phyloP scores from a whole-genome alignment of 352 stramenopile genomes.

The Pythium myriotylum region DNA sequence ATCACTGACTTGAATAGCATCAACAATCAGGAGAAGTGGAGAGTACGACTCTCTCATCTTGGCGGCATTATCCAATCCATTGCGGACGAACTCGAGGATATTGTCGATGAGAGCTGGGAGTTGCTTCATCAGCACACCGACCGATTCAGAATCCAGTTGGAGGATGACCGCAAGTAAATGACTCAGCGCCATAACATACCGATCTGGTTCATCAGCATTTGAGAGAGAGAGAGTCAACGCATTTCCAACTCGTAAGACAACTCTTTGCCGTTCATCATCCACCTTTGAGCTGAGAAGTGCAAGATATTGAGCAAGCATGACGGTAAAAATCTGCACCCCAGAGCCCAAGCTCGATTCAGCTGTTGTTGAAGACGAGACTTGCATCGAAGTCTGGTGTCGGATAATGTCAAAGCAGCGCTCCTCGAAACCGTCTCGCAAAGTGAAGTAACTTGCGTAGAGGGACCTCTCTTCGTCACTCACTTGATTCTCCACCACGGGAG shows the following conservation, averaged over 20 bases:
- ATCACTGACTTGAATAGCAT: slow-evolving; percentile 40
- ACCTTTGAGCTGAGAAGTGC: slow-evolving; percentile 56
- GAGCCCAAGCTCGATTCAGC: slow-evolving; percentile 22
- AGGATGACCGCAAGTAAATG: slow-evolving; percentile 78
- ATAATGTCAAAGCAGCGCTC: slow-evolving; percentile 67
- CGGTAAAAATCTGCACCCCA: slow-evolving; percentile 54
- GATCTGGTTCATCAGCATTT: slow-evolving; percentile 28
- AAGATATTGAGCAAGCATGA: slow-evolving; percentile 70
- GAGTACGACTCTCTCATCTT: slow-evolving; percentile 44
- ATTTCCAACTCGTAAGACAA: slow-evolving; percentile 54
- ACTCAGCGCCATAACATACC: slow-evolving; percentile 48
- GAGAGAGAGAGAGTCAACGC: slow-evolving; percentile 49
- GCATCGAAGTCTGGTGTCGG: slow-evolving; percentile 32
- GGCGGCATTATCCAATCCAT: slow-evolving; percentile 1
- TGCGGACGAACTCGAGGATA: slow-evolving; percentile 46
- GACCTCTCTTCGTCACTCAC: slow-evolving; percentile 47
- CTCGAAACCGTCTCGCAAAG: slow-evolving; percentile 65
- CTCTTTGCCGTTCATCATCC: slow-evolving; percentile 54
- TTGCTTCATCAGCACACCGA: slow-evolving; percentile 33
- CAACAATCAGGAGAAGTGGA: slow-evolving; percentile 65
- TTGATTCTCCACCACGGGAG: slow-evolving; percentile 7
- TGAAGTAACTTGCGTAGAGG: slow-evolving; percentile 54
- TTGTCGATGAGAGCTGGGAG: slow-evolving; percentile 50
- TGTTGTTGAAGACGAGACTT: not conserved
- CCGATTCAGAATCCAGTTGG: slow-evolving; percentile 51